A percentile compares a stretch with the other conserved stretches of the same genome.
phyloP scores from a whole-genome alignment of 495 filamentous ascomycete species.

The Neurospora sp. region DNA sequence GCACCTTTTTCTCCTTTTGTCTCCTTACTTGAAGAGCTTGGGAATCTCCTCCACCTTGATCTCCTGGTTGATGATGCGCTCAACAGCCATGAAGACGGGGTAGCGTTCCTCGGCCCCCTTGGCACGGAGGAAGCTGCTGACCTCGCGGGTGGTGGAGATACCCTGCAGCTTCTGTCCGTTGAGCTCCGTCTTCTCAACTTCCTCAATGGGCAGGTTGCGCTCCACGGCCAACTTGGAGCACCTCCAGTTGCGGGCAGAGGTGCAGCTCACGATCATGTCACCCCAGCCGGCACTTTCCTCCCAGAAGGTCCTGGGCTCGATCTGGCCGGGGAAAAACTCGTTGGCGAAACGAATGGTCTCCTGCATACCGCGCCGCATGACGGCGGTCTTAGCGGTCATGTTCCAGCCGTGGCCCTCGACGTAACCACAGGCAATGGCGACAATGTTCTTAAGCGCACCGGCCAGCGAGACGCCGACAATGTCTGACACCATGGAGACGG shows the following conservation, averaged over 20 bases:
- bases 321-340: slow-evolving; percentile 76
- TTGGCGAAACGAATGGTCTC: slow-evolving; percentile 95
- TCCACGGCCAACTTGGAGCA: slow-evolving; percentile 85
- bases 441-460: slow-evolving; percentile 94
- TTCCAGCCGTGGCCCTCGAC: slow-evolving; percentile 95
- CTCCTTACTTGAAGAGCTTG: slow-evolving; percentile 37
- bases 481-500: slow-evolving; percentile 82
- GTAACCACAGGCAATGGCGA: slow-evolving; percentile 90
- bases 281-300: slow-evolving; percentile 95
- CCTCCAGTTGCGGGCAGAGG: slow-evolving; percentile 83
- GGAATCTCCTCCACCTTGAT: slow-evolving; percentile 53
- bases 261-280: slow-evolving; percentile 90
- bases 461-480: slow-evolving; percentile 93
- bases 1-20: background rate
- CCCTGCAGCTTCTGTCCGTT: slow-evolving; percentile 98
- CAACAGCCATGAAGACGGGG: slow-evolving; percentile 81
- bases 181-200: slow-evolving; percentile 79
- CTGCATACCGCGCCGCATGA: slow-evolving; percentile 89
- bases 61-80: slow-evolving; percentile 51
- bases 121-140: slow-evolving; percentile 75
- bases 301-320: slow-evolving; percentile 76
- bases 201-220: slow-evolving; percentile 65
- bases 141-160: slow-evolving; percentile 81
- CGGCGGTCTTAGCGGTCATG: slow-evolving; percentile 92
- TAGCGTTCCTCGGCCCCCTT: slow-evolving; percentile 71